A percentile compares a stretch with the other conserved stretches of the same genome.
These are phyloP conservation scores for Huntiella abstrusa DNA, from an alignment of 2,329 filamentous ascomycete genomes.

Conservation along the genomic window DNA sequence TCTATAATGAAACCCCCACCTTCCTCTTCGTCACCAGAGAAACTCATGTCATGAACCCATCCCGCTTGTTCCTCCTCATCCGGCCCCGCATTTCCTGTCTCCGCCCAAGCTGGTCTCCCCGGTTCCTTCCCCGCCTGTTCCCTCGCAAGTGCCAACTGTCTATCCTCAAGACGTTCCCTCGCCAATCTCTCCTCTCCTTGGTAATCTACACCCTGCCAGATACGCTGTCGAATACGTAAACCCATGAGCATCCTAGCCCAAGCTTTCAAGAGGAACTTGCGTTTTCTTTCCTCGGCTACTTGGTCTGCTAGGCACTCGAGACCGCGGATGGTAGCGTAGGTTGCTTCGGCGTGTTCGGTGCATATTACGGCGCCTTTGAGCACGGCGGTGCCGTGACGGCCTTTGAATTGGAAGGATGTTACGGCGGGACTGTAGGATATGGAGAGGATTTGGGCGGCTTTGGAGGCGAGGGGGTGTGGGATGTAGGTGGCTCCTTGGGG, in stretches of 20 bases:
- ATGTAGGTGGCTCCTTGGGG: constrained; percentile 66
- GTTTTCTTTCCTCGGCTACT: constrained; percentile 48
- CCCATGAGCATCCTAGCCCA: constrained; percentile 53
- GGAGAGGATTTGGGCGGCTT: constrained; percentile 55
- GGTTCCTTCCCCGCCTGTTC: background rate
- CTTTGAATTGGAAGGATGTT: constrained; percentile 75
- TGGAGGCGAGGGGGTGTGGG: constrained; percentile 35
- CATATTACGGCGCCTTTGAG: constrained; percentile 63
- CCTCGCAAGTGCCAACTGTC: background rate
- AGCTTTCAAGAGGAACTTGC: constrained; percentile 53
- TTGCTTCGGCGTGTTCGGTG: constrained; percentile 48
- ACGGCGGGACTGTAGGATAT: constrained; percentile 82
- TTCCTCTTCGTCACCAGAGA: constrained; percentile 3
- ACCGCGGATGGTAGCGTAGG: constrained; percentile 48
- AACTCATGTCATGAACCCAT: background rate
- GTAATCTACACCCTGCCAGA: constrained; percentile 20
- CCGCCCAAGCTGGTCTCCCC: background rate
- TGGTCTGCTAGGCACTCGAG: constrained; percentile 48
- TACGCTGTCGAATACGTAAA: constrained; percentile 54
- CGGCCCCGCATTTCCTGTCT: background rate
- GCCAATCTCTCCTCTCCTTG: constrained; percentile 3
- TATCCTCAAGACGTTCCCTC: background rate
- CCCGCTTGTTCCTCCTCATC: background rate
- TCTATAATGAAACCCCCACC: constrained; percentile 5
- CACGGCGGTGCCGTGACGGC: constrained; percentile 69